Base-by-base conservation (phyloP, 1,139 yeast genomes). In the Taiozyma sp. region DNA sequence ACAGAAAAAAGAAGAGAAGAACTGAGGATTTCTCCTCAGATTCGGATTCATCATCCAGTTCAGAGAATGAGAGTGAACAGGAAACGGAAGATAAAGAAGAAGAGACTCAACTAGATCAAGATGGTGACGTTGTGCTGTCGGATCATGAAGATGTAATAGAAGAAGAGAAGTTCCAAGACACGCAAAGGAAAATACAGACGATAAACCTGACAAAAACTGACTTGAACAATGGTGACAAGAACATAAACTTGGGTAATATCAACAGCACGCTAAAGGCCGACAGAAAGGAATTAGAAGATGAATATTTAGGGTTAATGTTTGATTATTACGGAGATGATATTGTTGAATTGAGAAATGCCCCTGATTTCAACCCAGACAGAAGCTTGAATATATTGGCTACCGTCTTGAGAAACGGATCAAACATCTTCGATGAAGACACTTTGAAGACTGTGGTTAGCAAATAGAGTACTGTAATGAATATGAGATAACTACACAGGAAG, bases 1-100 rank as follows among this genome's bases (percentile, higher is more conserved):
- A 78, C 64, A 78, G 87, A 57, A 74, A 85, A 65, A 85, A 85
- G 77, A 85, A 84, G 80, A 83, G 91, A 80, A 84, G 92, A 81
- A 85, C 92, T 0, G 88, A 84, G 51, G 81, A 80, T 36, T 74
- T 74, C 27, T 73, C 78, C 1, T 73, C 78, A 3, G 71, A 73
- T 7, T 64, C 69, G 9, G 63, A 66, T 22, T 64, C 69, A 14
- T 60, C 68, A n/a, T 58, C 62, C 10, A 43, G 50, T 12, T 46
- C 49, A 41, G 68, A 61, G 10, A 51, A 54, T 36, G 68, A 61
- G 34, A 50, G 56, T 19, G 61, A 57, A 36, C 34, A 48, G 6
- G 62, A 50, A 39, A 27, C 40, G 27, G 40, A 30, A 34, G 44
- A 44, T 14, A 44, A 34, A 12, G 59, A 48, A 19, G 52, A 50